Base-by-base conservation (phyloP, 2,329 filamentous ascomycete genomes). In the Aspergillus flavus region DNA sequence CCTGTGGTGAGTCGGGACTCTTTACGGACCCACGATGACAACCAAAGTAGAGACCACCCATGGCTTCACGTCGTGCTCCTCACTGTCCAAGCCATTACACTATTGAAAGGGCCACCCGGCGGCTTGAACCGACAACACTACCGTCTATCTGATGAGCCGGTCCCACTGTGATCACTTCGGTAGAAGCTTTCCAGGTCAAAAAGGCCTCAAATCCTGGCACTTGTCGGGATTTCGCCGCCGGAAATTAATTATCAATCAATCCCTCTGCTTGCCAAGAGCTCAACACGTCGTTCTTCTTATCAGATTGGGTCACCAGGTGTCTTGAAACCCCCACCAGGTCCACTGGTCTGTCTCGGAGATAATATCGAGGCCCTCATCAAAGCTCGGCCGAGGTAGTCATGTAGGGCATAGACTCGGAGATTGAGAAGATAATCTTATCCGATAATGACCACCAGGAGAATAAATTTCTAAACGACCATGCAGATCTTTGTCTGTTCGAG, bases 361-460 rank as follows among this genome's bases (percentile, higher is more conserved):
- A 54, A 54, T 11, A 2, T 19, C 1, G 16, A 30, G 16, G n/a
- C 23, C 16, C 28, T 16, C 28, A 39, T n/a, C 30, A 9, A 12
- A 16, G 9, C 30, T 54, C 50, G 50, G 50, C 19, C n/a, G 50
- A 54, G 12, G 10, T 34, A 34, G 30, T 36, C 50, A 7, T 36
- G 21, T 36, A 28, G 23, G 30, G 50, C 19, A 54, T 54, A 34
- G 30, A 16, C 50, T 54, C 50, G 50, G 30, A 50, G 28, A 34
- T 54, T 7, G 50, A 32, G n/a, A 23, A 23, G 4, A 54, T 54
- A 21, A 54, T 54, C 50, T 54, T 54, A 54, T 54, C 50, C 50
- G 50, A 54, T 54, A 36, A 36, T 54, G 30, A 36, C 28, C 28
- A 9, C 3, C n/a, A 23, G 26, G 14, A 50, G 46, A 19, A 28